phyloP scores from a whole-genome alignment of 768 basidiomycete genomes.

The Mycena alexandri region DNA sequence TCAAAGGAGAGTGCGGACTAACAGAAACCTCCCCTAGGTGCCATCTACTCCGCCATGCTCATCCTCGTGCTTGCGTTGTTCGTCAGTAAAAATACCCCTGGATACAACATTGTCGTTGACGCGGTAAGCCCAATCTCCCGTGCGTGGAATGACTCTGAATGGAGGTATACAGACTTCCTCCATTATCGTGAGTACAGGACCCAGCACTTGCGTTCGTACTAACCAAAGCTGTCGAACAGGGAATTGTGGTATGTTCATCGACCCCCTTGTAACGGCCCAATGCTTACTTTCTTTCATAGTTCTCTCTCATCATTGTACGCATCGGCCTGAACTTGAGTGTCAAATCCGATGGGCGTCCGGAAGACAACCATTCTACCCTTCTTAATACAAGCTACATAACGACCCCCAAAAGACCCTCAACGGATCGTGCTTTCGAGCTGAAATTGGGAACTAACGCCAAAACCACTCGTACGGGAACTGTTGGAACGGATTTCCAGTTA shows the following conservation, averaged over 20 bases:
- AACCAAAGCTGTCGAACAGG: neutral
- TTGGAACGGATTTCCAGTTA: too few relatives aligned
- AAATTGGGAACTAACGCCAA: too few relatives aligned
- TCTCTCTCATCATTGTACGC: conserved; percentile 5
- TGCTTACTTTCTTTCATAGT: neutral
- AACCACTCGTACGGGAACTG: too few relatives aligned
- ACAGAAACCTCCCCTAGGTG: neutral
- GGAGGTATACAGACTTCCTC: neutral
- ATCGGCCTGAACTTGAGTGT: neutral
- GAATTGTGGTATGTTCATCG: neutral
- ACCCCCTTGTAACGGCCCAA: neutral
- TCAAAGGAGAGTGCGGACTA: too few relatives aligned
- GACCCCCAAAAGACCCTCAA: too few relatives aligned
- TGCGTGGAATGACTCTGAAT: too few relatives aligned
- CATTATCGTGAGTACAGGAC: neutral
- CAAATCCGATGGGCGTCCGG: too few relatives aligned
- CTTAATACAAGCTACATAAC: too few relatives aligned
- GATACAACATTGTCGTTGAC: neutral
- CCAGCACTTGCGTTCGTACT: neutral
- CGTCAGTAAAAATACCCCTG: neutral
- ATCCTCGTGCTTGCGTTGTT: neutral
- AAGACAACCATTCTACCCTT: too few relatives aligned
- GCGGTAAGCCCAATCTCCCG: neutral
- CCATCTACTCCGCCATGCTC: neutral
- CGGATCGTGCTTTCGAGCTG: too few relatives aligned